Conservation (phyloP, 495 filamentous ascomycete species). For the Penicillium lagena region DNA sequence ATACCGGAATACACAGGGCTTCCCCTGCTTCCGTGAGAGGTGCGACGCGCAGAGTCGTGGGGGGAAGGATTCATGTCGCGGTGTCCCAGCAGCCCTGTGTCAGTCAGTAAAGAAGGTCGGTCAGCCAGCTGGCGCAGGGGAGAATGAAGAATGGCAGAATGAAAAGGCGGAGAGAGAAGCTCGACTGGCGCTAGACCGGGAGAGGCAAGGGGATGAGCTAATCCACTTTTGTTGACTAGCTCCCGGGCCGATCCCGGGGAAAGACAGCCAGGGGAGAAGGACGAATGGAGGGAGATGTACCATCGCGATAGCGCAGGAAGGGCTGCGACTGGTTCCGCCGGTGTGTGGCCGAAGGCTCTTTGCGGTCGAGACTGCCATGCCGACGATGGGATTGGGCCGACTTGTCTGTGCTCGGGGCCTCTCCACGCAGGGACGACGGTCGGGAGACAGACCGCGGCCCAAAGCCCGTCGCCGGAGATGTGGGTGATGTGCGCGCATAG, state of each 20-base stretch:
- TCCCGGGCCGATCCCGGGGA: too few species aligned
- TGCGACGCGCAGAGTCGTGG: conserved; percentile 24
- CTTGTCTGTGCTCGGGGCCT: conserved; percentile 3
- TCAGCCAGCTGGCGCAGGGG: not conserved
- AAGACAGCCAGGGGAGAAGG: not conserved
- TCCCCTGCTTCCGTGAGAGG: conserved; percentile 30
- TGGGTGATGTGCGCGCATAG: conserved; percentile 17
- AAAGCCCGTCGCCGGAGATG: not conserved
- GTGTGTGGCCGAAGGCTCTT: conserved; percentile 14
- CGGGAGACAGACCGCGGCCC: too few species aligned
- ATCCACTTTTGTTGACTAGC: too few species aligned
- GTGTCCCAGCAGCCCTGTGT: not conserved
- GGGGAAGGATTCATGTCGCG: conserved; percentile 31
- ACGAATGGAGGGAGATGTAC: conserved; percentile 13
- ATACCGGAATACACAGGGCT: conserved; percentile 33
- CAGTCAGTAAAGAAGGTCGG: too few species aligned
- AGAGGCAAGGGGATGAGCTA: too few species aligned
- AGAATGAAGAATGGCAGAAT: conserved; percentile 5
- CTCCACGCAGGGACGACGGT: too few species aligned
- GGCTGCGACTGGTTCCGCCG: conserved; percentile 19
- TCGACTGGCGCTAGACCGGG: too few species aligned
- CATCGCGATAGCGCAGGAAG: conserved; percentile 20
- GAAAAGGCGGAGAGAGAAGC: too few species aligned
- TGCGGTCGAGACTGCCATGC: conserved; percentile 17
- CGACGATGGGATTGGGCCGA: conserved; percentile 2